Percentiles rank a stretch among this genome's conserved stretches.
phyloP scores from a whole-genome alignment of 208 protist genomes.

The Leishmania lainsoni region DNA sequence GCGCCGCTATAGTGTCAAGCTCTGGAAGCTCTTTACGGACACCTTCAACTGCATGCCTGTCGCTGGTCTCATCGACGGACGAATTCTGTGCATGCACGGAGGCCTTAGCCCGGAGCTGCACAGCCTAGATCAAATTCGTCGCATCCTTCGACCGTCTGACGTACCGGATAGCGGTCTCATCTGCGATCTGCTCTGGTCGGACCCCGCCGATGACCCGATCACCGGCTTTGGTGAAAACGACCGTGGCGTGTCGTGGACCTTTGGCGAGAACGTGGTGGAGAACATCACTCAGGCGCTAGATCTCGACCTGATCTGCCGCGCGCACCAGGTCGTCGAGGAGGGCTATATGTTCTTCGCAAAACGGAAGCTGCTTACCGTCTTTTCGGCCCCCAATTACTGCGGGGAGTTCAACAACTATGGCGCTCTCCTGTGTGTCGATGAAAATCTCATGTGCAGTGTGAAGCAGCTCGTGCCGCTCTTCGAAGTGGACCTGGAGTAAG shows the following conservation, averaged over 20 bases:
- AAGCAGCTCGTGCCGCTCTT: conserved; percentile 52
- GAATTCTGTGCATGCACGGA: conserved; percentile 85
- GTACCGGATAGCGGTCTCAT: conserved; percentile 85
- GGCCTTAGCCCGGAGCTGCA: conserved; percentile 78
- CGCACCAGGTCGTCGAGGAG: conserved; percentile 94
- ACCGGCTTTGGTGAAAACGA: conserved; percentile 60
- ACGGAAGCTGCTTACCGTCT: conserved; percentile 69
- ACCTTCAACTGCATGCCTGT: conserved; percentile 90
- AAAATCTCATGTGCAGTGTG: conserved; percentile 81
- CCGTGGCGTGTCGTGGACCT: conserved; percentile 81
- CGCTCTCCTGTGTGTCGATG: conserved; percentile 82
- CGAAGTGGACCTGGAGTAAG: conserved; percentile 38
- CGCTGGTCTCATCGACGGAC: conserved; percentile 65
- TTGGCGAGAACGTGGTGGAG: conserved; percentile 74
- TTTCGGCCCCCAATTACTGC: conserved; percentile 90
- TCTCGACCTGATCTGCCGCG: conserved; percentile 98
- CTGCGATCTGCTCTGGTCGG: conserved; percentile 99
- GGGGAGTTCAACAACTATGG: conserved; percentile 78
- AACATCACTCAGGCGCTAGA: conserved; percentile 95
- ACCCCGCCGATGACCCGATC: conserved; percentile 95
- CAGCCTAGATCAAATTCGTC: conserved; percentile 48
- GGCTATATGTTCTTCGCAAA: conserved; percentile 84
- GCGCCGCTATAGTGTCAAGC: conserved; percentile 90
- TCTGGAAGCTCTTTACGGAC: conserved; percentile 90
- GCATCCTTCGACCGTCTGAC: conserved; percentile 55